phyloP scores from a whole-genome alignment of 2,329 filamentous ascomycete genomes.

The Phyllosticta citrichinensis region DNA sequence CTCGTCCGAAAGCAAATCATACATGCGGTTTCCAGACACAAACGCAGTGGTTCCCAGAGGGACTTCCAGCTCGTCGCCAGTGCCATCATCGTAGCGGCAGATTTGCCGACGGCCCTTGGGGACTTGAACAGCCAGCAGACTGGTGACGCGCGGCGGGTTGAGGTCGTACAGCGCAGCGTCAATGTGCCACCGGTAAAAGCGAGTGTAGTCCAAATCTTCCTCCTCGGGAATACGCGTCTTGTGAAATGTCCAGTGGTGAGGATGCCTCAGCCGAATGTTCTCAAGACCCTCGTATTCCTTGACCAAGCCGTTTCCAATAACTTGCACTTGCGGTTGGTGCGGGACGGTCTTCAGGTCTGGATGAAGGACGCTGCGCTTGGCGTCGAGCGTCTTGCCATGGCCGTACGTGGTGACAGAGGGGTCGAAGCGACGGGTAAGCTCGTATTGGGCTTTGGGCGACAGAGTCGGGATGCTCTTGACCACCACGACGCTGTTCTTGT shows the following conservation, averaged over 20 bases:
- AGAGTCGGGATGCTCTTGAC: conserved; percentile 57
- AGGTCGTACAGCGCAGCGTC: conserved; percentile 68
- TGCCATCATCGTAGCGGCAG: conserved; percentile 64
- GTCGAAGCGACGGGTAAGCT: conserved; percentile 65
- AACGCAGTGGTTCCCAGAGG: conserved; percentile 71
- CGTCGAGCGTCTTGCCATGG: conserved; percentile 65
- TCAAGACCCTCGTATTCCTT: conserved; percentile 59
- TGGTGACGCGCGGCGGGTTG: conserved; percentile 63
- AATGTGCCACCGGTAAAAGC: conserved; percentile 72
- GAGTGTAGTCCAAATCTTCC: conserved; percentile 48
- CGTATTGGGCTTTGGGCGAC: conserved; percentile 61
- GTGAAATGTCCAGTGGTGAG: conserved; percentile 71
- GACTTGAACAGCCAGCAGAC: conserved; percentile 63
- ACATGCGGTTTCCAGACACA: conserved; percentile 61
- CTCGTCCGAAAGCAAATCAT: conserved; percentile 51
- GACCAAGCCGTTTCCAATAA: conserved; percentile 67
- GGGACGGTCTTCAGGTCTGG: conserved; percentile 74
- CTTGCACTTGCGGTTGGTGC: conserved; percentile 69
- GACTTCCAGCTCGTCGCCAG: conserved; percentile 54
- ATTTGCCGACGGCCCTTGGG: conserved; percentile 56
- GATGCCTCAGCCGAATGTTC: conserved; percentile 60
- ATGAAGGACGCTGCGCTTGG: conserved; percentile 56
- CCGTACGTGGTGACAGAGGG: conserved; percentile 56
- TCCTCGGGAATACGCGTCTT: conserved; percentile 50
- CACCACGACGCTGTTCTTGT: conserved; percentile 57